Evolutionary conservation across 225 moss, liverwort and hornwort genomes (phyloP), one percentile per base, ranked within the genome.

Genomic region (Bryum argenteum): DNA sequence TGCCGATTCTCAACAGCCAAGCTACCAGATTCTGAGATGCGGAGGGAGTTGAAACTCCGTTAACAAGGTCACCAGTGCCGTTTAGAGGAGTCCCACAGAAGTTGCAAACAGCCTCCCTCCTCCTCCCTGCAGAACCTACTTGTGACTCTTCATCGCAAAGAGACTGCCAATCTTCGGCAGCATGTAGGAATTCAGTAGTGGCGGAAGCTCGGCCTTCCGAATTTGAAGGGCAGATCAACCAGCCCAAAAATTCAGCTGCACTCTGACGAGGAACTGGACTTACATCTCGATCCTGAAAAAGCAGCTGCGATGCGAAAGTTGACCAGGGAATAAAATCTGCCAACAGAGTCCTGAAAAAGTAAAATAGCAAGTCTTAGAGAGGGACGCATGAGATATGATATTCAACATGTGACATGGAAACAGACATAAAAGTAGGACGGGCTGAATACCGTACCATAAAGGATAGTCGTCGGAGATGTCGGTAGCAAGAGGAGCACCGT

Each of bases 171-270:
- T 53, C 63, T 72, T 65, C 61, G 66, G 80, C 72, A 76, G 72
- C 73, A 52, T 56, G 59, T 39, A 73, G 41, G 47, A 83, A 47
- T 72, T 83, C 73, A 39, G 70, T 41, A 28, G 48, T 24, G 41
- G 70, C 71, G 42, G 43, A 72, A 52, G 67, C 75, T 79, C 82
- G 79, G 8, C 75, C 67, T 48, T 72, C 72, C 22, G 43, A 18
- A 75, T 54, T 83, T 64, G 78, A 75, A 63, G 82, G 82, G 64
- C 82, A 79, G 57, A 83, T 43, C 50, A 83, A 33, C 83, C 83
- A 83, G 28, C 79, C 69, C 56, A 83, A 47, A 51, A 75, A 83
- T 24, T 61, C 72, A 15, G 80, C 83, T 11, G 83, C 76, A 73
- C n/a, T 77, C 70, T 68, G 76, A 54, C 79, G 76, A 60, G 38